Base-by-base conservation (phyloP, 1,284 basidiomycete species). In the Kwoniella shivajii region DNA sequence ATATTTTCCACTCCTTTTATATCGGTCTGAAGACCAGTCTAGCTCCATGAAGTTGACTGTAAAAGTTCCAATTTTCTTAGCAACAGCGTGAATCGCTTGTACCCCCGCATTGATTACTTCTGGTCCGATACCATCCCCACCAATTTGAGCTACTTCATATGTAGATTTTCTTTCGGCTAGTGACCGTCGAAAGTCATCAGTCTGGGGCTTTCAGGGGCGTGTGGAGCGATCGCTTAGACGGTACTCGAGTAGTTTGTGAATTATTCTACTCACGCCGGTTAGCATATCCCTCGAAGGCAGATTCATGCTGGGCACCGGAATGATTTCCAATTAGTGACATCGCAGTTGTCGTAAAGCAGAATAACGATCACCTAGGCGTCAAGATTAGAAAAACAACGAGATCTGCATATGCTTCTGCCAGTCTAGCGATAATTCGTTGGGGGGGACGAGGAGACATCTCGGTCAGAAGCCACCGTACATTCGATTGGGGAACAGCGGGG, bases 111-210 rank as follows among this genome's bases (percentile, higher is more conserved):
- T 52, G 50, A 81, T 81, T 10, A 83, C 82, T 65, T 84, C 83
- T 50, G 79, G 72, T 1, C 83, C 83, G 59, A 84, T 84, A 27
- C 67, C 67, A 68, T 85, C 84, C n/a, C 82, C 84, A 16, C 83
- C 80, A 24, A 85, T 80, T 33, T 82, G 81, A 22, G 83, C 84
- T 51, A 84, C 82, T n/a, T 74, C 78, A 72, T 84, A 64, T 14
- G 20, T 36, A 22, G 20, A 34, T 29, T 47, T 47, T 29, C 45
- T 33, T 2, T 47, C 45, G 27, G 45, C 45, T 47, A 31, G 22
- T 9, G 16, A 42, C 20, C 10, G 10, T 11, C 20, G 6, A 42
- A 20, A 42, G 18, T 10, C 5, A 22, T 42, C 16, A 33, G 16
- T 33, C 18, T n/a, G 5, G 5, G 46, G 57, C 33, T 10, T 38